Conservation (phyloP, 805 yeast genomes). For the Spencermartinsiella europaea region DNA sequence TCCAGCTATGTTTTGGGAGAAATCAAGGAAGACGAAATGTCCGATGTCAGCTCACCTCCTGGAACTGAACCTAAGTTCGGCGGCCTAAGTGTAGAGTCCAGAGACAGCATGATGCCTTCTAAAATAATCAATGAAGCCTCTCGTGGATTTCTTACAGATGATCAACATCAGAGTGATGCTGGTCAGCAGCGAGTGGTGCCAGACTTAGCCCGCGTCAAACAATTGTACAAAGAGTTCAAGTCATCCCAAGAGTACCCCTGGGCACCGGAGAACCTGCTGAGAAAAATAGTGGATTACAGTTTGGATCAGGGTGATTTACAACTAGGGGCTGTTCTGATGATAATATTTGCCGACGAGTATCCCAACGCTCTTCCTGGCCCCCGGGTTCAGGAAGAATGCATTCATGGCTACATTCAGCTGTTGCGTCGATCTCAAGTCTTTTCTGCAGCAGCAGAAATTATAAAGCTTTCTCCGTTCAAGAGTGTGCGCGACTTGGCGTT, state of each 20-base stretch:
- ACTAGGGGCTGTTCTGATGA: conserved; percentile 51
- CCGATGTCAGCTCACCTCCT: conserved; percentile 1
- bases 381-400: conserved; percentile 47
- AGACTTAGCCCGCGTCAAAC: not conserved
- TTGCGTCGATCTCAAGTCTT: conserved; percentile 48
- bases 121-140: not conserved
- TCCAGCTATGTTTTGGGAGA: conserved; percentile 7
- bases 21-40: conserved; percentile 9
- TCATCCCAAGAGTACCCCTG: conserved; percentile 42
- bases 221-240: conserved; percentile 8
- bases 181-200: not conserved
- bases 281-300: conserved; percentile 50
- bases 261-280: conserved; percentile 47
- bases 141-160: not conserved
- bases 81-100: not conserved
- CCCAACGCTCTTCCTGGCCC: conserved; percentile 30
- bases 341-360: conserved; percentile 46
- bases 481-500: conserved; percentile 27
- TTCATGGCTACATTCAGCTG: conserved; percentile 49
- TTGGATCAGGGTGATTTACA: conserved; percentile 59
- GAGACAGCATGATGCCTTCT: not conserved
- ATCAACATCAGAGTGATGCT: not conserved
- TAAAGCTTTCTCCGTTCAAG: conserved; percentile 38
- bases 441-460: conserved; percentile 51
- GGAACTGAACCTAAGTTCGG: conserved; percentile 1